Percentiles rank a stretch among this genome's conserved stretches.
These are phyloP conservation scores for Elongisporangium undulatum DNA, from an alignment of 352 stramenopile genomes.

Conservation along the genomic window DNA sequence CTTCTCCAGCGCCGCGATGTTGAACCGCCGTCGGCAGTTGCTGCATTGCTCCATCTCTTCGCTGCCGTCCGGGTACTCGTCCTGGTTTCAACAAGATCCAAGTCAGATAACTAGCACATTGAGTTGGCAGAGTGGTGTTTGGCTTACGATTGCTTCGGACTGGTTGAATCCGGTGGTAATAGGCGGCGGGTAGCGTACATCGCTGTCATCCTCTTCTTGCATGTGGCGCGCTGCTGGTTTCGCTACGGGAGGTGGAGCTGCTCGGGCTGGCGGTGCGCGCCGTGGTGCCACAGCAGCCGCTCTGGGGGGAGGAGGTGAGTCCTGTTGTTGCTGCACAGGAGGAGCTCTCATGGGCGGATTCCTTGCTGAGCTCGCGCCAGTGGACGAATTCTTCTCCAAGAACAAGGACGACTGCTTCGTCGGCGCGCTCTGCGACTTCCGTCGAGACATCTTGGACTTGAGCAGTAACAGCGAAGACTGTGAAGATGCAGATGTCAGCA, in stretches of 20 bases:
- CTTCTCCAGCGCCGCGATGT: slow-evolving; percentile 61
- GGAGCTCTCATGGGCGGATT: slow-evolving; percentile 14
- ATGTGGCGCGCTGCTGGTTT: slow-evolving; percentile 13
- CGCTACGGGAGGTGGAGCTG: slow-evolving; percentile 8
- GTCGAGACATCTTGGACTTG: slow-evolving; percentile 79
- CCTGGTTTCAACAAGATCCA: slow-evolving; percentile 12
- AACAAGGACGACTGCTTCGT: slow-evolving; percentile 70
- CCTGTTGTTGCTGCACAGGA: slow-evolving; percentile 11
- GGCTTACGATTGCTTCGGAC: slow-evolving; percentile 26
- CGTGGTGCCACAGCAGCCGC: slow-evolving; percentile 3
- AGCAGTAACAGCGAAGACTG: slow-evolving; percentile 71
- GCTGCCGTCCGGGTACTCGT: slow-evolving; percentile 42
- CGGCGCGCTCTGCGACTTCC: slow-evolving; percentile 63
- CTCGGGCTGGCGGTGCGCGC: slow-evolving; percentile 10
- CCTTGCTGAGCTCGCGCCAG: slow-evolving; percentile 16
- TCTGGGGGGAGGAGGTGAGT: slow-evolving; percentile 2
- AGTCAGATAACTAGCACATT: background rate
- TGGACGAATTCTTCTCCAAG: slow-evolving; percentile 39
- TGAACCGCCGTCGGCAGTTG: slow-evolving; percentile 85
- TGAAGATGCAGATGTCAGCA: slow-evolving; percentile 1
- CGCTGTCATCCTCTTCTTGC: slow-evolving; percentile 24
- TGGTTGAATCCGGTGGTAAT: slow-evolving; percentile 37
- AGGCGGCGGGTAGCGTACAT: slow-evolving; percentile 25
- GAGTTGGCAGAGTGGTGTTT: background rate
- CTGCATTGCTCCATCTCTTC: slow-evolving; percentile 69